These are phyloP conservation scores for Cyclocybe cylindracea DNA, from an alignment of 768 basidiomycete genomes.

Conservation along the genomic window DNA sequence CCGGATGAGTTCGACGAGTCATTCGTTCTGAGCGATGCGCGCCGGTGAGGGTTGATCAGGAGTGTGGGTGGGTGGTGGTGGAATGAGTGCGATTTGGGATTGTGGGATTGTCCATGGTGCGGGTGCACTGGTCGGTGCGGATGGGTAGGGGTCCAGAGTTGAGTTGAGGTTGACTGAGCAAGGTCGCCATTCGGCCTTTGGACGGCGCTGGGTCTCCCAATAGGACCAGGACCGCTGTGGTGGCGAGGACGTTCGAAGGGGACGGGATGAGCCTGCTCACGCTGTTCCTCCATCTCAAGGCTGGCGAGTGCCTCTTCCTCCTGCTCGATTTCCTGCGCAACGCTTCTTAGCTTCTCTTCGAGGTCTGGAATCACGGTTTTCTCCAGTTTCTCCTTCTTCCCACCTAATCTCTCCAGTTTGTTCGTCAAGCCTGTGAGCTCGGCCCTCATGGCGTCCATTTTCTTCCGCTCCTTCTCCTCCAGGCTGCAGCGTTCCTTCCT, in stretches of 20 bases:
- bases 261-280: slow-evolving; percentile 6
- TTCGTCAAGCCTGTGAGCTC: slow-evolving; percentile 59
- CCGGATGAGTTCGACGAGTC: slow-evolving; percentile 14
- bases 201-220: slow-evolving; percentile 19
- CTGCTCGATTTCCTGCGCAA: slow-evolving; percentile 61
- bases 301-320: slow-evolving; percentile 32
- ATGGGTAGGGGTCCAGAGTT: slow-evolving; percentile 11
- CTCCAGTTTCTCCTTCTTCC: slow-evolving; percentile 70
- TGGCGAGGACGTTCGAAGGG: slow-evolving; percentile 8
- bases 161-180: slow-evolving; percentile 5
- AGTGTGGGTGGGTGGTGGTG: slow-evolving; percentile 22
- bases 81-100: slow-evolving; percentile 28
- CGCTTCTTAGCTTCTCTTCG: slow-evolving; percentile 61
- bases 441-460: slow-evolving; percentile 52
- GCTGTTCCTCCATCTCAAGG: slow-evolving; percentile 24
- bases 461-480: slow-evolving; percentile 52
- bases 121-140: not conserved
- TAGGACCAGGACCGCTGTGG: slow-evolving; percentile 8
- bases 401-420: slow-evolving; percentile 66
- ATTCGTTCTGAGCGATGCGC: slow-evolving; percentile 26
- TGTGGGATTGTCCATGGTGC: slow-evolving; percentile 13
- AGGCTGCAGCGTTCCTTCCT: slow-evolving; percentile 42
- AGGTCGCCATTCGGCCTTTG: slow-evolving; percentile 18
- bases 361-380: slow-evolving; percentile 58
- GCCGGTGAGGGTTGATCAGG: slow-evolving; percentile 23